phyloP scores from a whole-genome alignment of 1,284 basidiomycete species.

The Trichosporon sp. region DNA sequence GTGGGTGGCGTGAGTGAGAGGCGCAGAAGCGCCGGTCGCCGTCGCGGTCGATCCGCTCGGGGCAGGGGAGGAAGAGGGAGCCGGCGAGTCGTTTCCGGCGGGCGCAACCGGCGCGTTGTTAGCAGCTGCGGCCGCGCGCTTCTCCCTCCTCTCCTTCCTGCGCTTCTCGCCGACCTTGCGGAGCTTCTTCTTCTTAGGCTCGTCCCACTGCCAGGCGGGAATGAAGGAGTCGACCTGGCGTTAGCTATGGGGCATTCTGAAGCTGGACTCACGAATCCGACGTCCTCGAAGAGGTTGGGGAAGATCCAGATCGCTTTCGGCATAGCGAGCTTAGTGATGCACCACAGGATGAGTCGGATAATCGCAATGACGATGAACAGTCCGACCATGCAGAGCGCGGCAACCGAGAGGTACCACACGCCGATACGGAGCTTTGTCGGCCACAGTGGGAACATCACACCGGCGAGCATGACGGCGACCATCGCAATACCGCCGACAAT shows the following conservation, averaged over 20 bases:
- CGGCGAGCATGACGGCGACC: slow-evolving; percentile 90
- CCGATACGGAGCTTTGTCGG: slow-evolving; percentile 87
- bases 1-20: not conserved
- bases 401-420: slow-evolving; percentile 92
- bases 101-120: not conserved
- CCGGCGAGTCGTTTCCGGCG: not conserved
- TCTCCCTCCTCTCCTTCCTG: slow-evolving; percentile 19
- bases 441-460: slow-evolving; percentile 99
- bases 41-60: slow-evolving; percentile 4
- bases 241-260: not conserved
- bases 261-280: slow-evolving; percentile 79
- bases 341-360: slow-evolving; percentile 87
- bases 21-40: not conserved
- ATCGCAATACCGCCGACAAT: slow-evolving; percentile 88
- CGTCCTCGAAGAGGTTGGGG: slow-evolving; percentile 96
- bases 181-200: slow-evolving; percentile 82
- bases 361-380: slow-evolving; percentile 90
- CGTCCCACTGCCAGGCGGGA: slow-evolving; percentile 95
- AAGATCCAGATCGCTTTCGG: slow-evolving; percentile 98
- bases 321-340: slow-evolving; percentile 79
- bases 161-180: slow-evolving; percentile 26
- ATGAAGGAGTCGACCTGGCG: slow-evolving; percentile 91
- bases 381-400: slow-evolving; percentile 79
- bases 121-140: slow-evolving; percentile 2
- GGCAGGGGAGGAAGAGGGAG: not conserved